Evolutionary conservation across 2,329 filamentous ascomycete species (phyloP), one percentile per base, ranked within the genome.

Genomic region (Pyrenophora graminea): DNA sequence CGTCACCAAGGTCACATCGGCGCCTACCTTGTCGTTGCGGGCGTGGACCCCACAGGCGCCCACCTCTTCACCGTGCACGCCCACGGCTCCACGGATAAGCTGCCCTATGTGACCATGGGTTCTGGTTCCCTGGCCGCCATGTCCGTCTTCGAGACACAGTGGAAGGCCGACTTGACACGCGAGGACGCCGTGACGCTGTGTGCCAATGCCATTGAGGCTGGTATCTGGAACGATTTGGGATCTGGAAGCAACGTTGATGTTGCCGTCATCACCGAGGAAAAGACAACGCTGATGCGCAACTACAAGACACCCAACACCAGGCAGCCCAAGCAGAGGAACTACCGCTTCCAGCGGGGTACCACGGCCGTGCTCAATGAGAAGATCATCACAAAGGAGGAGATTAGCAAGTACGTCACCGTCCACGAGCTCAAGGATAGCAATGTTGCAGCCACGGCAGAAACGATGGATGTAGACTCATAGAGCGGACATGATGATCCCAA

Each of bases 91-190:
- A 99, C 94, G 56, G 94, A 99, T 80, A 99, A 97, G 82, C 87
- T 99, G 41, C 94, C 94, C 43, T 99, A 99, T 76, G 95, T 99
- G 63, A 99, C 95, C 61, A 99, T 99, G 94, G 94, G 94, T 47
- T 96, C 90, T 19, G 94, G 94, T 59, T 96, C 91, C 40, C 81
- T 99, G 62, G 94, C 94, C 23, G 94, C 94, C 72, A 99, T 99
- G 94, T 90, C 90, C 27, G 89, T 99, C 44, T 99, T 99, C 71
- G 94, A 99, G 82, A 95, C 92, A 42, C 87, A 88, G 77, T 99
- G 95, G 95, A 90, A 92, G 82, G 79, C 85, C 6, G 78, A 85
- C 55, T 75, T 97, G 72, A 88, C 83, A 58, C 82, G 85, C 64
- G 89, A 95, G 32, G 89, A 89, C 42, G 92, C 92, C n/a, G 80